phyloP scores from a whole-genome alignment of 768 basidiomycete species.

The Mycena albidolilacea region DNA sequence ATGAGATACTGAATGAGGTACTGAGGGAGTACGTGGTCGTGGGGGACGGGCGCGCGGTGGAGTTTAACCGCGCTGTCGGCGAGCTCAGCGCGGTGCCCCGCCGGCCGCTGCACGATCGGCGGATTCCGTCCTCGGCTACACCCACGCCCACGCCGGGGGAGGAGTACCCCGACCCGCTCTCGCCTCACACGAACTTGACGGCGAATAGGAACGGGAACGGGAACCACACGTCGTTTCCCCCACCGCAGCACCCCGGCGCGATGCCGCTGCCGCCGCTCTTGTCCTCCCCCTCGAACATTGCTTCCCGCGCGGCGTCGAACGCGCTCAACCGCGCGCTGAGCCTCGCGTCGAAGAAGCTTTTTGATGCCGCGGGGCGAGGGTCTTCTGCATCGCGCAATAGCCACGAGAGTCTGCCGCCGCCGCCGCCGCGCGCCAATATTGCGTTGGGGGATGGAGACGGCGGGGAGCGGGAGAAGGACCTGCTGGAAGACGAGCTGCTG shows the following conservation, averaged over 20 bases:
- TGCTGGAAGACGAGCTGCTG: conserved; percentile 89
- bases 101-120: conserved; percentile 71
- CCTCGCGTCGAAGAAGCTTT: conserved; percentile 86
- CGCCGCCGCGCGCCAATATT: conserved; percentile 67
- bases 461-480: conserved; percentile 67
- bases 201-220: too few species aligned
- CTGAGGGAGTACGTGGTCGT: conserved; percentile 95
- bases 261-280: conserved; percentile 65
- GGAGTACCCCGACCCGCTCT: conserved; percentile 51
- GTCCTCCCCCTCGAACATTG: conserved; percentile 73
- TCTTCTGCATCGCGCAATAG: conserved; percentile 55
- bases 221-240: conserved; percentile 74
- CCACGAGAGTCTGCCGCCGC: conserved; percentile 58
- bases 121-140: conserved; percentile 61
- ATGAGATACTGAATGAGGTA: conserved; percentile 69
- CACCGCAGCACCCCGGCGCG: conserved; percentile 68
- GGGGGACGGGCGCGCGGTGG: conserved; percentile 89
- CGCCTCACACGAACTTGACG: background rate
- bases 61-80: conserved; percentile 93
- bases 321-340: conserved; percentile 86
- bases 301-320: conserved; percentile 77
- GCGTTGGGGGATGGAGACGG: conserved; percentile 62
- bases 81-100: conserved; percentile 77
- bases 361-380: conserved; percentile 63
- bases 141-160: conserved; percentile 62